Conservation (phyloP, 305 asterid genomes). For the Petunia hybrid region DNA sequence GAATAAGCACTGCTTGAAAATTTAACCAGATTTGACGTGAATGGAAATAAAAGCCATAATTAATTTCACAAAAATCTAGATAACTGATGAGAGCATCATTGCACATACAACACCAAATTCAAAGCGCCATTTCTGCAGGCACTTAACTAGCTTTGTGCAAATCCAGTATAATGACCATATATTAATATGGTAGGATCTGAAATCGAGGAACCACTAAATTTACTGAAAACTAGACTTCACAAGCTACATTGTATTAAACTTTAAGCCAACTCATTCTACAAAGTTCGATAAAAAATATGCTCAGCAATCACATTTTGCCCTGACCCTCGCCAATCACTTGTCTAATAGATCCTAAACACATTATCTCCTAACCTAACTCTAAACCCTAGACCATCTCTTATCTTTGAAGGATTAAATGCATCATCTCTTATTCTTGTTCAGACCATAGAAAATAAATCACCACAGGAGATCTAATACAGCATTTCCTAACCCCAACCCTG, state of each 20-base stretch:
- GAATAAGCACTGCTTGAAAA: conserved; percentile 23
- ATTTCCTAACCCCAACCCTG: too few relatives aligned
- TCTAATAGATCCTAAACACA: neutral
- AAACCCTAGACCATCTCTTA: neutral
- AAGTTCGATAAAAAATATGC: neutral
- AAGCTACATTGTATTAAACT: neutral
- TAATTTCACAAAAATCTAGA: conserved; percentile 12
- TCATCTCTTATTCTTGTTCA: too few relatives aligned
- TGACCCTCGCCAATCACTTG: neutral
- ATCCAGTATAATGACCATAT: too few relatives aligned
- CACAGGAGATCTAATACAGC: too few relatives aligned
- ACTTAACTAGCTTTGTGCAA: too few relatives aligned
- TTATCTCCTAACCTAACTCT: neutral
- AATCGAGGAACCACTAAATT: too few relatives aligned
- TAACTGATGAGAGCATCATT: neutral
- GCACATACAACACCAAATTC: neutral
- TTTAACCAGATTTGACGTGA: conserved; percentile 4
- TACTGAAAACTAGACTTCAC: too few relatives aligned
- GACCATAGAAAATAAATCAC: too few relatives aligned
- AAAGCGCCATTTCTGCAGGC: neutral
- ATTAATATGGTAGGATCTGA: too few relatives aligned
- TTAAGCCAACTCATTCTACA: neutral
- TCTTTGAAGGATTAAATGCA: neutral
- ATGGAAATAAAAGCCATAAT: neutral
- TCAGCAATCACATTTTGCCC: neutral